These are phyloP conservation scores for Pholiota molesta DNA, from an alignment of 768 basidiomycete genomes.

Conservation along the genomic window DNA sequence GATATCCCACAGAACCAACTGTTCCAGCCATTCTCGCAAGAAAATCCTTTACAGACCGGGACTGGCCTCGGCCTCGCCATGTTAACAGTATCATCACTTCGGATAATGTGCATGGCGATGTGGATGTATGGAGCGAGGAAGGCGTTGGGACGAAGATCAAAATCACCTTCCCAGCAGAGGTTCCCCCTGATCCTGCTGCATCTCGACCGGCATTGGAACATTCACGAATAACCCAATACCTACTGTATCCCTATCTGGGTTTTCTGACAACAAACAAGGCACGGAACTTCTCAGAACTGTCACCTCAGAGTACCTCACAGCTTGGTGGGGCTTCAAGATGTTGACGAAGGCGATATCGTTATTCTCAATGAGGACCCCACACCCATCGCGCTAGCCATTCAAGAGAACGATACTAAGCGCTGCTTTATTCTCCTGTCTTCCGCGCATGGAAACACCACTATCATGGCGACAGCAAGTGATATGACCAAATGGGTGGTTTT, in stretches of 20 bases:
- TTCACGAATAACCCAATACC: constrained; percentile 48
- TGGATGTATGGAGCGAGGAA: constrained; percentile 94
- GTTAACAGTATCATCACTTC: constrained; percentile 91
- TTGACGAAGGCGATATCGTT: constrained; percentile 67
- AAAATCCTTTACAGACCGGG: constrained; percentile 90
- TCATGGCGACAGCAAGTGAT: constrained; percentile 69
- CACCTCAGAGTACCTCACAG: constrained; percentile 63
- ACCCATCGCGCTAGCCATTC: constrained; percentile 58
- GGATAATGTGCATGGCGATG: constrained; percentile 84
- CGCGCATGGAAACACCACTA: constrained; percentile 62
- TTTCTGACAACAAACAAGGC: constrained; percentile 67
- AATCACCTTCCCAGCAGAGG: constrained; percentile 78
- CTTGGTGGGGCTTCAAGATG: constrained; percentile 78
- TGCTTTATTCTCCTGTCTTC: constrained; percentile 81
- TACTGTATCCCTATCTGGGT: constrained; percentile 71
- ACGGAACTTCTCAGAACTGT: constrained; percentile 66
- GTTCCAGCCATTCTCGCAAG: constrained; percentile 97
- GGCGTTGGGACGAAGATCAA: constrained; percentile 91
- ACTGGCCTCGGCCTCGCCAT: constrained; percentile 95
- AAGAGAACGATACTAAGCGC: constrained; percentile 54
- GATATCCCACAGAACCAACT: constrained; percentile 69
- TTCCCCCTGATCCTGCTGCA: constrained; percentile 31
- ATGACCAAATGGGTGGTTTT: constrained; percentile 83
- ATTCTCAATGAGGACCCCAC: constrained; percentile 80
- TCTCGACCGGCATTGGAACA: constrained; percentile 43